These are phyloP conservation scores for Alternaria brassicae DNA, from an alignment of 2,329 filamentous ascomycete genomes.

Conservation along the genomic window DNA sequence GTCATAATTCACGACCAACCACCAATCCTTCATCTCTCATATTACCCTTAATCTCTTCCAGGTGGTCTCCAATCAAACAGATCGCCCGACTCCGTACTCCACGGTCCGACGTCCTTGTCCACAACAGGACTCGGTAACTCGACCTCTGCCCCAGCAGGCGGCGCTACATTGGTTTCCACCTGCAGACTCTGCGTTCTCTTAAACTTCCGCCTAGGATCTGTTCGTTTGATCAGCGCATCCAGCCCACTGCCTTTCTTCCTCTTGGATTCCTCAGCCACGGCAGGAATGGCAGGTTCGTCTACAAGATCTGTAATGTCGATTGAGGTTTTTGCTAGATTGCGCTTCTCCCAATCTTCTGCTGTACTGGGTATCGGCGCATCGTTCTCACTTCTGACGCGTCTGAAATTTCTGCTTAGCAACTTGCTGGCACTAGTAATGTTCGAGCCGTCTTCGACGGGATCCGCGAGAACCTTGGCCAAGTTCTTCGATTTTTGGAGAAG, in stretches of 20 bases:
- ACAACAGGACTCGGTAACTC: constrained; percentile 49
- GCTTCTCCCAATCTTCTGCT: constrained; percentile 39
- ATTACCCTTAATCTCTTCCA: background rate
- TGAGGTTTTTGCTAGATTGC: constrained; percentile 28
- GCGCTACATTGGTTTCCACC: constrained; percentile 26
- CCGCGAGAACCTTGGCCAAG: constrained; percentile 21
- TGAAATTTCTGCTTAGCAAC: constrained; percentile 27
- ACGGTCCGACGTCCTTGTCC: constrained; percentile 66
- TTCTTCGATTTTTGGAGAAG: constrained; percentile 31
- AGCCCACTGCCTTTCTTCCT: constrained; percentile 30
- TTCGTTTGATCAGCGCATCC: constrained; percentile 39
- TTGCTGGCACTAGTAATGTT: constrained; percentile 4
- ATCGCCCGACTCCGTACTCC: constrained; percentile 73
- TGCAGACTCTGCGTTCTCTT: constrained; percentile 38
- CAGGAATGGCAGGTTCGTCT: background rate
- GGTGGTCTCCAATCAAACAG: constrained; percentile 68
- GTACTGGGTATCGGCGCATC: constrained; percentile 43
- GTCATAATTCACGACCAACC: background rate
- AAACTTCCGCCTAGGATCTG: constrained; percentile 42
- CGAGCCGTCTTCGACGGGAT: constrained; percentile 34
- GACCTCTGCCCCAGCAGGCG: constrained; percentile 22
- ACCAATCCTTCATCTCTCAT: background rate
- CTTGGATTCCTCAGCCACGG: background rate
- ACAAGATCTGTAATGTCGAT: background rate
- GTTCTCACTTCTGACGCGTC: constrained; percentile 42